Base-by-base conservation (phyloP, 2,329 filamentous ascomycete species). In the Madurella fahalii region DNA sequence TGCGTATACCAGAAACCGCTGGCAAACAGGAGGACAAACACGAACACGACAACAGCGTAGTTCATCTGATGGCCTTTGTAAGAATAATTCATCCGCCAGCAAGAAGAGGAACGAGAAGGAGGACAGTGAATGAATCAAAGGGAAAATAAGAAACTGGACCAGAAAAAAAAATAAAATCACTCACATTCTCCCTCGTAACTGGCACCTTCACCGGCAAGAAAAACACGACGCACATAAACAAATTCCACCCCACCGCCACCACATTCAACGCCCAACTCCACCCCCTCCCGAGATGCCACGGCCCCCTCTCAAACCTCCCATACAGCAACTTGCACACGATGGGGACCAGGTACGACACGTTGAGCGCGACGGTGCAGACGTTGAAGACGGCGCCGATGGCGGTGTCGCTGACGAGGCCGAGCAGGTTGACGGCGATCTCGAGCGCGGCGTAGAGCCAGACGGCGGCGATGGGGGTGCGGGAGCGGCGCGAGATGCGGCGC, bases 381-480 rank as follows among this genome's bases (percentile, higher is more conserved):
- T 77, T 78, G 68, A 81, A 80, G 17, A 79, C 73, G 46, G 75
- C 78, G 9, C 67, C 59, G 47, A 79, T 78, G 40, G 76, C 74
- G 13, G 74, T 73, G 56, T 77, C 77, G 13, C 74, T 78, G 37
- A 74, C 78, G 4, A 83, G 71, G 37, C 74, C 79, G 59, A 83
- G 78, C 56, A 82, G 67, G 63, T 81, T 81, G 64, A 83, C 78
- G 31, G 70, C 68, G 53, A 81, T 75, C 64, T 74, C 80, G 50
- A 72, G 75, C 59, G 75, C 70, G 40, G 78, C 72, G 30, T 73
- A 77, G 52, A 80, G 70, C 79, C 79, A 82, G 13, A 80, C 77
- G 2, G 78, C 76, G 18, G 73, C 71, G n/a, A 80, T 63, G 0
- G 78, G 78, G 0, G 77, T 80, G 9, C 71, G 69, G 5, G 78